Evolutionary conservation across 2,329 filamentous ascomycete genomes (phyloP), one percentile per base, ranked within the genome.

Genomic region (Botrytis galanthina): DNA sequence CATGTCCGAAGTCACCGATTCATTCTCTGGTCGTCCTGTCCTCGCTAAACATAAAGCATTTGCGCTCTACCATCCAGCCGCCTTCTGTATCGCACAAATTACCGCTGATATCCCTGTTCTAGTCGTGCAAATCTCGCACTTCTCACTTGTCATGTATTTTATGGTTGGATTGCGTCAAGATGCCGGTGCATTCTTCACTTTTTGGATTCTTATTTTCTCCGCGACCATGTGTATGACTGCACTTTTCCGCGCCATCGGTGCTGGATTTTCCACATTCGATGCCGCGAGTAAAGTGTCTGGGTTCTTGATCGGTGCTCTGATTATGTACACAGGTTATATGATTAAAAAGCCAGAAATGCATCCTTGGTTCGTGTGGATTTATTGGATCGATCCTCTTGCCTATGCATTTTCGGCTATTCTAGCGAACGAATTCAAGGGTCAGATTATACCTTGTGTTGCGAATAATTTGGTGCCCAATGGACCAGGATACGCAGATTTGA

Each of bases 321-420:
- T 91, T 70, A 86, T 91, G 57, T 92, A 92, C 79, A 89, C 85
- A 1, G 90, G 90, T 10, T 92, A 89, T 80, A 84, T 90, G 78
- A 91, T 91, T 72, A 85, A 85, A 9, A 88, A 89, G 35, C 84
- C 84, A n/a, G 82, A 88, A 73, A 91, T 91, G 89, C 87, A 88
- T 59, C 85, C 86, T 0, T 91, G 88, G 88, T 85, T 91, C n/a
- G 81, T 83, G 4, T 91, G 89, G 89, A 80, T 91, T 4, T 89
- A 86, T 75, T 90, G 88, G 87, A 86, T 91, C 35, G 86, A 92
- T 75, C 91, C 91, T 0, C 82, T 94, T 4, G 88, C 91, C 0
- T 93, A 93, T 73, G 89, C 85, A 0, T 94, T 93, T 73, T 89
- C 93, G 76, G 87, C 87, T 0, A 81, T 94, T 0, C 84, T 93